Conservation (phyloP, 208 protist genomes). For the Acanthamoeba castellanii region DNA sequence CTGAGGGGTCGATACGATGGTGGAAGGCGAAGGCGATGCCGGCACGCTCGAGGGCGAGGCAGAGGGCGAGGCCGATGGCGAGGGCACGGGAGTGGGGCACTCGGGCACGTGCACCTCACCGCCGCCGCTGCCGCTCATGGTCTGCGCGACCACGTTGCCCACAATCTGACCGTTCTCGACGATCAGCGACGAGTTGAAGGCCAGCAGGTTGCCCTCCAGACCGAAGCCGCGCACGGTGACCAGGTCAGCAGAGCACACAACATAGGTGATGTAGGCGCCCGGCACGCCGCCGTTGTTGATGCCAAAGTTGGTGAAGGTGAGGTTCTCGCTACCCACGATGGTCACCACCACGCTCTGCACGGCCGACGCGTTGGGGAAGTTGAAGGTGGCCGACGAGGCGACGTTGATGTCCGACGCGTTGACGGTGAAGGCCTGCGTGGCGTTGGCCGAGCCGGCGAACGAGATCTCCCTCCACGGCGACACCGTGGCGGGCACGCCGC, state of each 20-base stretch:
- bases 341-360: neutral
- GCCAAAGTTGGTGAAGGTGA: slow-evolving; percentile 13
- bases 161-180: neutral
- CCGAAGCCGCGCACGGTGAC: neutral
- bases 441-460: neutral
- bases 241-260: neutral
- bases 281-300: slow-evolving; percentile 16
- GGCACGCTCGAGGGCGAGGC: neutral
- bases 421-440: neutral
- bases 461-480: neutral
- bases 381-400: neutral
- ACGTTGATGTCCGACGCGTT: neutral
- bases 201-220: slow-evolving; percentile 41
- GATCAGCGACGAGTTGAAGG: neutral
- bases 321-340: neutral
- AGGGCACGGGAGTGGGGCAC: neutral
- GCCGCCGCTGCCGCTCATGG: neutral
- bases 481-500: neutral
- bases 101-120: slow-evolving; percentile 7
- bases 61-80: neutral
- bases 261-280: neutral
- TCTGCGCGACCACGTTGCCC: neutral
- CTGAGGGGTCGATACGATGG: neutral
- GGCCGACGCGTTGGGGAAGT: neutral
- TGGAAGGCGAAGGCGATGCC: neutral